Base-by-base conservation (phyloP, 768 basidiomycete genomes). In the Suillus subaureus region DNA sequence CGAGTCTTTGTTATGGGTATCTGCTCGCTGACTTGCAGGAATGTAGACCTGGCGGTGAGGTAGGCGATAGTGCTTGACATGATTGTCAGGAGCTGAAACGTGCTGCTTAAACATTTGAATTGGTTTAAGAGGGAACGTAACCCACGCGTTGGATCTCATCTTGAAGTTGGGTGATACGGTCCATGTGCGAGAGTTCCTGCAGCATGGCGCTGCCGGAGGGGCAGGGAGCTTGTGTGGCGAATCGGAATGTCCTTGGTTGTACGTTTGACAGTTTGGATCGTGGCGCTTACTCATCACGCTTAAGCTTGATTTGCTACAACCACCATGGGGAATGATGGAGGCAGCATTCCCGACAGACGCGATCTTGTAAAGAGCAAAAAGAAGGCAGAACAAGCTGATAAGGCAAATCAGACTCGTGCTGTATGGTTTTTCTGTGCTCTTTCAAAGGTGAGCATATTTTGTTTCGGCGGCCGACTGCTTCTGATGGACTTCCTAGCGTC, bases 361-460 rank as follows among this genome's bases (percentile, higher is more conserved):
- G 93, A 94, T 72, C 80, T 94, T 26, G 92, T 94, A 13, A 83
- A 81, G 67, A 90, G 74, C 66, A 93, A 86, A 74, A 82, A 86
- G 18, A 94, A 94, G 83, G 89, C 90, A 23, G 93, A 95, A 76
- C 88, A 93, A 71, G 93, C 93, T 0, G 96, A 99, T 83, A 93
- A 89, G 77, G 90, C 93, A 1, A 95, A 95, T 71, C 91, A 97
- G 72, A 88, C 89, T 15, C 85, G 91, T 40, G 96, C 95, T 2
- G 82, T 86, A 56, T 99, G 94, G 95, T 87, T 92, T 67, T 95
- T 93, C 75, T 99, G 97, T 74, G 95, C 96, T 11, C 82, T 99
- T 4, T 97, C 96, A 49, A 98, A 98, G 87, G 96, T 93, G 72
- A 61, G 81, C 39, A 64, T 18, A n/a, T 2, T 33, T 43, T 58